Base-by-base conservation (phyloP, 371 early-diverging fungal species). In the Mortierella sp. region DNA sequence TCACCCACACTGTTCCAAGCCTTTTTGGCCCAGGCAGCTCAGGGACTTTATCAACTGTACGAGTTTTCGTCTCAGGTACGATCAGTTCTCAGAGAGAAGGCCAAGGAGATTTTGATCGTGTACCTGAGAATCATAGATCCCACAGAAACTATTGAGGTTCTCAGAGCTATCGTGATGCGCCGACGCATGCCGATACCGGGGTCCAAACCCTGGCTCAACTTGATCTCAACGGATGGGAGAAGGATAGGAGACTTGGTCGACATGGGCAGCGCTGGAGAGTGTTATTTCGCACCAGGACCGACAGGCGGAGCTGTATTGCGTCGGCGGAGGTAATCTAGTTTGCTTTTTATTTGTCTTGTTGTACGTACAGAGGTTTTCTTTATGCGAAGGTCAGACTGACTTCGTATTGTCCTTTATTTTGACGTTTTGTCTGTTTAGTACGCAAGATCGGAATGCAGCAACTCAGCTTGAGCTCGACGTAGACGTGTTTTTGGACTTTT, bases 41-140 rank as follows among this genome's bases (percentile, higher is more conserved):
- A 83, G 9, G 82, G 86, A 5, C 64, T 90, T 14, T 92, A 92
- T 60, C 82, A 86, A 24, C 64, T 90, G 3, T 88, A 90, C 62
- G 87, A 87, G 49, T 90, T 82, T 50, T 69, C 86, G 12, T 56
- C 70, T 17, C 81, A 83, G 48, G 79, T 83, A 5, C 86, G 83
- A 49, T 87, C 88, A 12, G 79, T 82, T 26, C 50, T 87, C 27
- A 72, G 79, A 24, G 85, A 85, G 28, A 80, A 70, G 6, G 81
- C 76, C 11, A 67, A 80, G 19, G 90, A 88, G 50, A 65, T 87
- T 11, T 54, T 87, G 42, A 70, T 81, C 0, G 81, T 84, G 0
- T 87, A 88, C 56, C 80, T 86, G 46, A 83, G 87, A 23, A 87
- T 89, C 28, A 54, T 86, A 24, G 80, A 82, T 2, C 71, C 84